These are phyloP conservation scores for Hypericum perforatum DNA, from an alignment of 345 rosid species.

Conservation along the genomic window DNA sequence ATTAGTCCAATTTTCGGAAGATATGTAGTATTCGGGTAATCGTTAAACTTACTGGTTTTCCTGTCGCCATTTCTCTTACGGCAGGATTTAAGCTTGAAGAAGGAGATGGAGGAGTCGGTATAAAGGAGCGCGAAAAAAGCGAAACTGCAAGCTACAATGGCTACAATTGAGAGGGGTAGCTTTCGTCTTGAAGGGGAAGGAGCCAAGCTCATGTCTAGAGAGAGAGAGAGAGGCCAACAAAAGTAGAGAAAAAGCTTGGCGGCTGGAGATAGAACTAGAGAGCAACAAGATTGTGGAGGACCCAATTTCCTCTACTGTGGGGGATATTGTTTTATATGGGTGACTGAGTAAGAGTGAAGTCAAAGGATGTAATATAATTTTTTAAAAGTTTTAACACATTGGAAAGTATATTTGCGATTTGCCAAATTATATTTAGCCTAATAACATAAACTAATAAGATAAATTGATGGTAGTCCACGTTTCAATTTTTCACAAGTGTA, in stretches of 20 bases:
- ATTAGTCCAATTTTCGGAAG: not conserved
- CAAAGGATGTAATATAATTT: too few species aligned
- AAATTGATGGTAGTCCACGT: too few species aligned
- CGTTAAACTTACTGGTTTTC: conserved; percentile 42
- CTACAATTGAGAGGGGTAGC: conserved; percentile 45
- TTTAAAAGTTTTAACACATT: too few species aligned
- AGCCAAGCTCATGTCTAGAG: conserved; percentile 31
- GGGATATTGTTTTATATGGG: conserved; percentile 10
- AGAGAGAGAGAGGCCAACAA: not conserved
- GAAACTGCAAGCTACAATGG: conserved; percentile 35
- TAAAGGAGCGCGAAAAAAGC: conserved; percentile 56
- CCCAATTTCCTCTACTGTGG: conserved; percentile 1
- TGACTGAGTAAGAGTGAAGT: conserved; percentile 70
- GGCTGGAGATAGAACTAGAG: not conserved
- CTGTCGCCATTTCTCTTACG: conserved; percentile 28
- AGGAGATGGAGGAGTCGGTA: conserved; percentile 39
- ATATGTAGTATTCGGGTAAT: not conserved
- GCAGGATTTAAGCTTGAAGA: conserved; percentile 43
- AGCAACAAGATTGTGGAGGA: conserved; percentile 27
- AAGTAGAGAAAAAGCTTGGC: not conserved
- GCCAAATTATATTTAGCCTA: too few species aligned
- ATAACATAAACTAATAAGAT: too few species aligned
- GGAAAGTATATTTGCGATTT: too few species aligned
- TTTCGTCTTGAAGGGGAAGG: conserved; percentile 35
- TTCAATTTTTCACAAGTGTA: too few species aligned